These are phyloP conservation scores for Trypanosoma brucei DNA, from an alignment of 208 protist species.

Conservation along the genomic window DNA sequence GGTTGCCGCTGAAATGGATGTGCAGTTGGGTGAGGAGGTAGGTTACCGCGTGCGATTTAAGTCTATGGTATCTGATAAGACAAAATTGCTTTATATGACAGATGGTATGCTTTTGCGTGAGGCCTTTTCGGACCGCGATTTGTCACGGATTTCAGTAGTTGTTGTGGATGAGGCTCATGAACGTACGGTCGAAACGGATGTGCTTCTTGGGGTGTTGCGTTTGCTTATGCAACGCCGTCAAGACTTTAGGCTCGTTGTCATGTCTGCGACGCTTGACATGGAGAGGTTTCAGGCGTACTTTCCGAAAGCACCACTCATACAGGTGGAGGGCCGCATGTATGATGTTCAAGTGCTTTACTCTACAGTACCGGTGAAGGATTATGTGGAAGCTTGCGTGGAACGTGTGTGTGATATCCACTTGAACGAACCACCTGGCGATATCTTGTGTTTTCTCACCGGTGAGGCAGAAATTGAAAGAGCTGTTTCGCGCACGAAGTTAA, in stretches of 20 bases:
- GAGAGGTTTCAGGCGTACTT: slow-evolving; percentile 98
- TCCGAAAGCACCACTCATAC: slow-evolving; percentile 92
- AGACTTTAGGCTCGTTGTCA: slow-evolving; percentile 94
- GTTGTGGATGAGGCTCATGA: slow-evolving; percentile 99
- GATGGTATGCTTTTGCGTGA: slow-evolving; percentile 99
- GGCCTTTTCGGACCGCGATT: slow-evolving; percentile 84
- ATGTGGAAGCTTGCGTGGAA: slow-evolving; percentile 77
- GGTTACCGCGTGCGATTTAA: slow-evolving; percentile 99
- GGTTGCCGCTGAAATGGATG: slow-evolving; percentile 97
- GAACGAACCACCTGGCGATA: slow-evolving; percentile 63
- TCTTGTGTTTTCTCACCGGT: slow-evolving; percentile 88
- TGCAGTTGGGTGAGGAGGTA: slow-evolving; percentile 94
- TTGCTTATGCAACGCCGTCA: slow-evolving; percentile 38
- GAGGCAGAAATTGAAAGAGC: slow-evolving; percentile 84
- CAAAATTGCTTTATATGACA: slow-evolving; percentile 98
- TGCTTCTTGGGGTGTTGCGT: slow-evolving; percentile 98
- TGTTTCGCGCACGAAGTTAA: slow-evolving; percentile 26
- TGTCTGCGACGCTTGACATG: slow-evolving; percentile 96
- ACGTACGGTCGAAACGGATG: slow-evolving; percentile 98
- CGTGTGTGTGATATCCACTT: slow-evolving; percentile 69
- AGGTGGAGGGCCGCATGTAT: slow-evolving; percentile 95
- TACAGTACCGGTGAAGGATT: slow-evolving; percentile 88
- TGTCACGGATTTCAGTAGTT: slow-evolving; percentile 93
- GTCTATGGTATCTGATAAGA: slow-evolving; percentile 87
- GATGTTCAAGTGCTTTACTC: slow-evolving; percentile 81